phyloP scores from a whole-genome alignment of 2,329 filamentous ascomycete genomes.

The Didymella segeticola region DNA sequence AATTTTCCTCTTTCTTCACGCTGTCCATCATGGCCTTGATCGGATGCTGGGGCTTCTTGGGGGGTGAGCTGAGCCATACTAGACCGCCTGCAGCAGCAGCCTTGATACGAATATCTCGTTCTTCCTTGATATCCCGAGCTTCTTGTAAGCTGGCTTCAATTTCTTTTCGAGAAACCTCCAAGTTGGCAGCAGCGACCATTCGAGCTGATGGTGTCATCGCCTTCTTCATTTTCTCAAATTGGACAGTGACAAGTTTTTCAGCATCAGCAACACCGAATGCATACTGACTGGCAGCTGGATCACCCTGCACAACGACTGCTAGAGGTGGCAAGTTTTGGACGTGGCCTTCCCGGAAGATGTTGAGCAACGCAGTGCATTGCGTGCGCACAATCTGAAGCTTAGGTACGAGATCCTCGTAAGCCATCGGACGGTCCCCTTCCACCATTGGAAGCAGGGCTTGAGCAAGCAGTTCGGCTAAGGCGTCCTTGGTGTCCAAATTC shows the following conservation, averaged over 20 bases:
- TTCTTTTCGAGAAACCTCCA: conserved; percentile 77
- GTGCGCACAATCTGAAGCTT: conserved; percentile 88
- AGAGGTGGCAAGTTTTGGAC: conserved; percentile 73
- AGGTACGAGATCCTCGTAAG: conserved; percentile 89
- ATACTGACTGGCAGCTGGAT: conserved; percentile 86
- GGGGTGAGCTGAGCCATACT: conserved; percentile 83
- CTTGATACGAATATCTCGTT: conserved; percentile 83
- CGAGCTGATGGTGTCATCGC: conserved; percentile 87
- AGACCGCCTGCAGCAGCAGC: conserved; percentile 87
- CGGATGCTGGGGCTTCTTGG: conserved; percentile 89
- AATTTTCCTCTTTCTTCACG: conserved; percentile 91
- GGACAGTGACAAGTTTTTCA: conserved; percentile 82
- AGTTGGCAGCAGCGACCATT: conserved; percentile 78
- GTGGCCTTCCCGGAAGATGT: conserved; percentile 79
- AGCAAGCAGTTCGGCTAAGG: conserved; percentile 66
- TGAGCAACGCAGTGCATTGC: conserved; percentile 88
- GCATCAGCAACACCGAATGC: conserved; percentile 90
- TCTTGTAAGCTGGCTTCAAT: conserved; percentile 78
- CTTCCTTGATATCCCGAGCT: conserved; percentile 77
- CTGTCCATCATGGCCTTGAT: conserved; percentile 99
- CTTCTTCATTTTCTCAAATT: conserved; percentile 89
- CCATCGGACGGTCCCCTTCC: conserved; percentile 78
- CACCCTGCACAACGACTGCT: conserved; percentile 92
- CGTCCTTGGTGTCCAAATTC: conserved; percentile 50
- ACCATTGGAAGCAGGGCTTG: conserved; percentile 75